phyloP scores from a whole-genome alignment of 306 rosid genomes.

The Adenanthera pavonina region DNA sequence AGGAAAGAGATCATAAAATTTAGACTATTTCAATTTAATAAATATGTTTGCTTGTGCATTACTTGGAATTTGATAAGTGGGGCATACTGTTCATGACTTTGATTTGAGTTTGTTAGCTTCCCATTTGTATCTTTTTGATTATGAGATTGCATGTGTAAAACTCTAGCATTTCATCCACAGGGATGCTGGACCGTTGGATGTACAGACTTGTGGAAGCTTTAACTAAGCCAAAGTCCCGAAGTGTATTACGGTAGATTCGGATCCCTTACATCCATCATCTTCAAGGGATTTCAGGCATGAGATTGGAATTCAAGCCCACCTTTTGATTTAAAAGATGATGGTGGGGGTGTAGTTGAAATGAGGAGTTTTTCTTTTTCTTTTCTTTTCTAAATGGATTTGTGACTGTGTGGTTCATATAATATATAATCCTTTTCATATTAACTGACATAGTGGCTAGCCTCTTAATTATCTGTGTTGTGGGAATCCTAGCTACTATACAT shows the following conservation, averaged over 20 bases:
- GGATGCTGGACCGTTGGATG: slow-evolving; percentile 98
- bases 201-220: slow-evolving; percentile 74
- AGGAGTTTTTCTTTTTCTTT: neutral
- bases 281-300: slow-evolving; percentile 35
- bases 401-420: slow-evolving; percentile 22
- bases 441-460: slow-evolving; percentile 33
- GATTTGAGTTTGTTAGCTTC: neutral
- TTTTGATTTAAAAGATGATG: slow-evolving; percentile 26
- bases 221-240: slow-evolving; percentile 73
- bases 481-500: neutral
- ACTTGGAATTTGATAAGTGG: no score
- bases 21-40: neutral
- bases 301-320: slow-evolving; percentile 24
- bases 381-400: neutral
- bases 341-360: slow-evolving; percentile 30
- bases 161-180: slow-evolving; percentile 46
- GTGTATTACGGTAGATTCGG: slow-evolving; percentile 46
- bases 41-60: neutral
- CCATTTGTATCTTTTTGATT: slow-evolving; percentile 9
- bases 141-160: slow-evolving; percentile 13
- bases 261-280: slow-evolving; percentile 9
- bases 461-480: slow-evolving; percentile 10
- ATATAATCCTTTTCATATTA: slow-evolving; percentile 16
- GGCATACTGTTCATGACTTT: neutral
- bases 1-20: neutral